These are phyloP conservation scores for Penicillium sp. DNA, from an alignment of 2,329 filamentous ascomycete species.

Conservation along the genomic window DNA sequence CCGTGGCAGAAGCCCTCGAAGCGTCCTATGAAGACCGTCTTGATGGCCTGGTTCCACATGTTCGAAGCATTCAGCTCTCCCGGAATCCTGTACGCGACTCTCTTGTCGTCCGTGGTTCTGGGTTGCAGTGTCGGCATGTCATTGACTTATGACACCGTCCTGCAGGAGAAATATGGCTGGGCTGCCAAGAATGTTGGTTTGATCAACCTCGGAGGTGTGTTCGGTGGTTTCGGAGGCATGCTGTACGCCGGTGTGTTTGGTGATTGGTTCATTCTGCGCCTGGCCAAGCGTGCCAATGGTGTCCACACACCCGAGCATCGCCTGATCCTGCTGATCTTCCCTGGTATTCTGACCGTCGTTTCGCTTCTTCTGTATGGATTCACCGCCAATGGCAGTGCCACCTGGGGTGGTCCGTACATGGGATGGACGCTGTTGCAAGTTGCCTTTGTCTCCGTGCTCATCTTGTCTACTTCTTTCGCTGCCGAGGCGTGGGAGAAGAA, in stretches of 20 bases:
- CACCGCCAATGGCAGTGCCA: conserved; percentile 34
- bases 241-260: conserved; percentile 35
- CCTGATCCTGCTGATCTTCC: conserved; percentile 41
- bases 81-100: conserved; percentile 47
- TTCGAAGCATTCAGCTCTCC: conserved; percentile 41
- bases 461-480: conserved; percentile 42
- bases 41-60: conserved; percentile 31
- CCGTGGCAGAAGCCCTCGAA: conserved; percentile 33
- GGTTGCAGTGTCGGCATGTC: conserved; percentile 48
- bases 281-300: conserved; percentile 42
- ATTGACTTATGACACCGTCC: conserved; percentile 47
- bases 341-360: conserved; percentile 39
- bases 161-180: conserved; percentile 44
- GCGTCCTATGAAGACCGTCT: conserved; percentile 14
- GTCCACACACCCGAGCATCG: conserved; percentile 45
- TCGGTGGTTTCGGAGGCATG: conserved; percentile 38
- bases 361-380: conserved; percentile 42
- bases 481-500: conserved; percentile 44
- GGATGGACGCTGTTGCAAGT: conserved; percentile 38
- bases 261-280: conserved; percentile 32
- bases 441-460: conserved; percentile 36
- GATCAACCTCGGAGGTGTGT: conserved; percentile 37
- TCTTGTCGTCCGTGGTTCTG: conserved; percentile 46
- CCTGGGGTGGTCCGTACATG: conserved; percentile 38
- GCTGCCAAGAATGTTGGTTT: conserved; percentile 32